Base-by-base conservation (phyloP, 2,329 filamentous ascomycete species). In the Aspergillus novoparasiticus region DNA sequence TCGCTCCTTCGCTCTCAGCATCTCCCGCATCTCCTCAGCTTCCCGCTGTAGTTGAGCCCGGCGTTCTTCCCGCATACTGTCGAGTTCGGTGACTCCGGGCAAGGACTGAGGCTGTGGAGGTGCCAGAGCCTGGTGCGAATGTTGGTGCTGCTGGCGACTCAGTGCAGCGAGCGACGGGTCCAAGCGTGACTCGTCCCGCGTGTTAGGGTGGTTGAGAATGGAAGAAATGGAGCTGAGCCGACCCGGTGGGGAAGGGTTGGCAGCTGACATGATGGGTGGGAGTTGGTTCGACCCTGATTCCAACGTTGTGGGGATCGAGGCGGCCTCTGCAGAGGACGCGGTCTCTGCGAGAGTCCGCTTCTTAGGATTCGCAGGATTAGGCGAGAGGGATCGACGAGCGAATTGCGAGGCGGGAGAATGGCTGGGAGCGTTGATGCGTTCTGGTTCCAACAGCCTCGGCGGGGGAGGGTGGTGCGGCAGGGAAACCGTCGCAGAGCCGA, bases 221-320 rank as follows among this genome's bases (percentile, higher is more conserved):
- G 90, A 91, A 67, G 89, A 91, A 65, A 93, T 93, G 3, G 90
- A 92, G 21, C 89, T 91, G 4, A 93, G 78, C 16, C 90, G 87
- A 28, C 73, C 90, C 85, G 48, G 86, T n/a, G 76, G 73, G 30
- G 74, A 68, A 14, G 72, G 72, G 54, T 77, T 75, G 30, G 66
- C 68, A 6, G 73, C 73, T n/a, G 72, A 73, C 69, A 75, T 78
- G 59, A 79, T 80, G 12, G 75, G 76, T 50, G 74, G 77, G 16
- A 79, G 71, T 62, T 78, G 78, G 64, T 77, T 75, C 45, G 75
- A 76, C 53, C 75, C 71, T 58, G 72, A 69, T 65, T 74, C 75
- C 64, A 78, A 59, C 34, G 72, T 72, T 16, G 69, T 71, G n/a
- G 70, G 70, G 51, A 72, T 61, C n/a, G 73, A 65, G 19, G 68